Conservation (phyloP, 1,284 basidiomycete species). For the Rhodotorula glutinis region DNA sequence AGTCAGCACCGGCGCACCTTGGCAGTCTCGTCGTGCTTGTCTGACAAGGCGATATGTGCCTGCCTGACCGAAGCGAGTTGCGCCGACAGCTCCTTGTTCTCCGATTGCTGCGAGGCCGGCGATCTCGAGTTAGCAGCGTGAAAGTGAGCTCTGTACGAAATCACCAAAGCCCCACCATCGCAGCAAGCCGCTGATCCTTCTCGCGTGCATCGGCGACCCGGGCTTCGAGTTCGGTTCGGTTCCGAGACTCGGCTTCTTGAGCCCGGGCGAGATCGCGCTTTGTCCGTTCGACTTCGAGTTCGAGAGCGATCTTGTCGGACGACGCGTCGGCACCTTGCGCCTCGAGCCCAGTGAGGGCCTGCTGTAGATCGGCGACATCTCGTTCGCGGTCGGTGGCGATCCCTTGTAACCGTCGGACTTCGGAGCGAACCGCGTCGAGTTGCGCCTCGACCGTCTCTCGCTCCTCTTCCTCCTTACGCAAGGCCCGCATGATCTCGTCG, state of each 20-base stretch:
- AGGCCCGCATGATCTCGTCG: constrained; percentile 66
- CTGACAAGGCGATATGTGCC: constrained; percentile 72
- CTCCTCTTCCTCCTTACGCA: constrained; percentile 56
- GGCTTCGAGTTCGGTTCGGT: constrained; percentile 65
- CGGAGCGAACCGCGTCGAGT: constrained; percentile 49
- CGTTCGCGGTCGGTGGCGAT: constrained; percentile 63
- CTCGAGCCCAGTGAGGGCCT: constrained; percentile 60
- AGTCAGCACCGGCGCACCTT: constrained; percentile 46
- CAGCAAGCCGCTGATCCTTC: constrained; percentile 66
- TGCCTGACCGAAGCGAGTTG: constrained; percentile 79
- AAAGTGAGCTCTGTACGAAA: not conserved
- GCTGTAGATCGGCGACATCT: constrained; percentile 74
- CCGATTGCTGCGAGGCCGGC: constrained; percentile 56
- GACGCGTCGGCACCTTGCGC: constrained; percentile 72
- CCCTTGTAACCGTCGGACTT: constrained; percentile 54
- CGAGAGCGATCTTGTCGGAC: constrained; percentile 77
- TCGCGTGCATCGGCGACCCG: constrained; percentile 64
- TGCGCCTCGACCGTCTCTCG: constrained; percentile 46
- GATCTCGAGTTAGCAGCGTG: not conserved
- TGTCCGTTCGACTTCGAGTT: constrained; percentile 84
- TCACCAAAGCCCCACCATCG: constrained; percentile 53
- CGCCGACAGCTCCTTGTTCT: constrained; percentile 70
- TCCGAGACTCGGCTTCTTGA: constrained; percentile 73
- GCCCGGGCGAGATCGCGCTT: constrained; percentile 77
- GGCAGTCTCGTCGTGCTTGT: constrained; percentile 75